These are phyloP conservation scores for Xerocomellus amylosporus DNA, from an alignment of 768 basidiomycete genomes.

Conservation along the genomic window DNA sequence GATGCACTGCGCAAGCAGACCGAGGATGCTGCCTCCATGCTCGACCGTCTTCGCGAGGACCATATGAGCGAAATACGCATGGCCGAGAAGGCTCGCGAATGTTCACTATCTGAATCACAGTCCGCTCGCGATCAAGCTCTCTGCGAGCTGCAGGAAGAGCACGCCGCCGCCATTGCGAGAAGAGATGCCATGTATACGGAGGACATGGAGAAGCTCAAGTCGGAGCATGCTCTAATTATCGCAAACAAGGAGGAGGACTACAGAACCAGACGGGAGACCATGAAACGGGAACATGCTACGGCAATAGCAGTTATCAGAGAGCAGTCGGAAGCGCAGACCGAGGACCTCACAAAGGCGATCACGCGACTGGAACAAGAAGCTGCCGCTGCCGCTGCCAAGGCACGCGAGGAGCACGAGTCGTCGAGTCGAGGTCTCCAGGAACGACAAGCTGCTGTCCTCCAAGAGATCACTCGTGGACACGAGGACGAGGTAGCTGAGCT, in stretches of 20 bases:
- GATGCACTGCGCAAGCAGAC: slow-evolving; percentile 61
- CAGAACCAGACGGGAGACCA: slow-evolving; percentile 32
- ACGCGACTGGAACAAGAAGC: slow-evolving; percentile 52
- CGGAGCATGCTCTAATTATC: slow-evolving; percentile 55
- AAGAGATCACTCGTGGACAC: slow-evolving; percentile 55
- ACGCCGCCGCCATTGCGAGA: slow-evolving; percentile 59
- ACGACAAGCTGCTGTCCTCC: slow-evolving; percentile 53
- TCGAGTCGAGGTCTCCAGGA: slow-evolving; percentile 47
- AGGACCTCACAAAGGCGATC: slow-evolving; percentile 56
- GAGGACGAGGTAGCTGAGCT: slow-evolving; percentile 51
- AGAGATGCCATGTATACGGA: slow-evolving; percentile 65
- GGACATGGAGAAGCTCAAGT: slow-evolving; percentile 63
- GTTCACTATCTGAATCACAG: slow-evolving; percentile 71
- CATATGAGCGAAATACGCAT: slow-evolving; percentile 72
- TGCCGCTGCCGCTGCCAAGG: slow-evolving; percentile 35
- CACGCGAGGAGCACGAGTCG: slow-evolving; percentile 48
- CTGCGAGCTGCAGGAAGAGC: slow-evolving; percentile 68
- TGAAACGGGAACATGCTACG: slow-evolving; percentile 36
- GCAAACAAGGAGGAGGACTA: slow-evolving; percentile 62
- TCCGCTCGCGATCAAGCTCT: slow-evolving; percentile 61
- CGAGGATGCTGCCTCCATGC: slow-evolving; percentile 53
- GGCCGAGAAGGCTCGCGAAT: slow-evolving; percentile 72
- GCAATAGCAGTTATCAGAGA: slow-evolving; percentile 30
- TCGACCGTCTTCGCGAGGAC: slow-evolving; percentile 75
- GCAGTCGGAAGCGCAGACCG: slow-evolving; percentile 46